Percentiles rank a stretch among this genome's conserved stretches.
phyloP scores from a whole-genome alignment of 495 filamentous ascomycete genomes.

The Bryoglossum gracile region DNA sequence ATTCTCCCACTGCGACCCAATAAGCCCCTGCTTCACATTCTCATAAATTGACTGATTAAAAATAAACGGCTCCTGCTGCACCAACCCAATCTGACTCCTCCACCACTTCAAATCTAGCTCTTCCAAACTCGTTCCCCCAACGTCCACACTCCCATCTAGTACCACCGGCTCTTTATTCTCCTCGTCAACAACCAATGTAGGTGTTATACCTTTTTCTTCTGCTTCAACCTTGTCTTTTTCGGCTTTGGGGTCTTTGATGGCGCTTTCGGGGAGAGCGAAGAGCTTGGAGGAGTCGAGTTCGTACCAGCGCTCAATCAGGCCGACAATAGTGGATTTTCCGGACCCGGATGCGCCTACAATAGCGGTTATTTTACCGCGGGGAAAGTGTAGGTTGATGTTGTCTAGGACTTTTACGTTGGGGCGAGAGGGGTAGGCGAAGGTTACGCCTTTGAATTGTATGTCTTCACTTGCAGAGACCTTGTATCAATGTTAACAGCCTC shows the following conservation, averaged over 20 bases:
- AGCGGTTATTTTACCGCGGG: slow-evolving; percentile 79
- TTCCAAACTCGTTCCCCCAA: slow-evolving; percentile 47
- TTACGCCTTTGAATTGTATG: slow-evolving; percentile 52
- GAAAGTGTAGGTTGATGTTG: slow-evolving; percentile 48
- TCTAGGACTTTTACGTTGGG: slow-evolving; percentile 54
- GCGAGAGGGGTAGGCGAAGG: slow-evolving; percentile 64
- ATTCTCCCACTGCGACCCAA: slow-evolving; percentile 55
- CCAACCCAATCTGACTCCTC: slow-evolving; percentile 56
- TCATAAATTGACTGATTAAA: slow-evolving; percentile 62
- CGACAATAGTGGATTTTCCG: slow-evolving; percentile 88
- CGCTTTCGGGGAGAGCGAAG: slow-evolving; percentile 25
- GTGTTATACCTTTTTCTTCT: slow-evolving; percentile 3
- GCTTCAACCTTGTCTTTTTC: slow-evolving; percentile 8
- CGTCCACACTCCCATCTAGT: slow-evolving; percentile 35
- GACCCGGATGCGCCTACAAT: slow-evolving; percentile 80
- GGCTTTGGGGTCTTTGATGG: slow-evolving; percentile 18
- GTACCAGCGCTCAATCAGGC: slow-evolving; percentile 89
- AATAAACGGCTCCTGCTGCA: slow-evolving; percentile 63
- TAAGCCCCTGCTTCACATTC: slow-evolving; percentile 58
- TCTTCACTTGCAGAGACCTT: slow-evolving; percentile 42
- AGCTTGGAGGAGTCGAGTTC: slow-evolving; percentile 40
- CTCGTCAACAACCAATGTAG: slow-evolving; percentile 9
- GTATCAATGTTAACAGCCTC: too few relatives aligned
- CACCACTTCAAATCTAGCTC: slow-evolving; percentile 54
- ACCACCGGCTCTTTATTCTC: slow-evolving; percentile 7